These are phyloP conservation scores for Lasiosphaeriaceae sp. DNA, from an alignment of 495 filamentous ascomycete genomes.

Conservation along the genomic window DNA sequence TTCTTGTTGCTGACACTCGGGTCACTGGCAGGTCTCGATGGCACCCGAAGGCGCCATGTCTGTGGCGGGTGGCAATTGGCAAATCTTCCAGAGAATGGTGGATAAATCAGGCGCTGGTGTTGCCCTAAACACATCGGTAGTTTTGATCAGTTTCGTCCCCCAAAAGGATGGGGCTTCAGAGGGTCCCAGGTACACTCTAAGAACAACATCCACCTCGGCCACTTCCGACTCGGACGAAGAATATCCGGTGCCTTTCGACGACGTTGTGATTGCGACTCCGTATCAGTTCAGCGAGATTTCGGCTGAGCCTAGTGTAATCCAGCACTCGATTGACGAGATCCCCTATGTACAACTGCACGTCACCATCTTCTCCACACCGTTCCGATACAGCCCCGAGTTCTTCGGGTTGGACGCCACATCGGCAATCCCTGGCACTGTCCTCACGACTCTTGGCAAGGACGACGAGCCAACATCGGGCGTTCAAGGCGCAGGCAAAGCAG, in stretches of 20 bases:
- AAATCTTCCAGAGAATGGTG: conserved; percentile 83
- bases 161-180: conserved; percentile 9
- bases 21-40: conserved; percentile 59
- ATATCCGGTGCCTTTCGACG: conserved; percentile 59
- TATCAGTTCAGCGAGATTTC: conserved; percentile 65
- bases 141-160: conserved; percentile 48
- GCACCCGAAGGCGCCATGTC: conserved; percentile 78
- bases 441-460: conserved; percentile 73
- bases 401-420: conserved; percentile 59
- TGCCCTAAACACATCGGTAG: conserved; percentile 67
- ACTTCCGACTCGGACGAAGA: conserved; percentile 13
- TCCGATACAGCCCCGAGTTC: conserved; percentile 57
- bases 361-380: conserved; percentile 79
- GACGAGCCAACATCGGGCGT: conserved; percentile 45
- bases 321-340: conserved; percentile 60
- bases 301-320: conserved; percentile 36
- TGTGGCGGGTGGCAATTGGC: conserved; percentile 88
- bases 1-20: conserved; percentile 10
- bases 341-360: conserved; percentile 83
- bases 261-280: conserved; percentile 75
- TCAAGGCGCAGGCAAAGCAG: conserved; percentile 60
- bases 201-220: conserved; percentile 32
- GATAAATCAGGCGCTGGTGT: conserved; percentile 57
- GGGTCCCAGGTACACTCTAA: conserved; percentile 50
- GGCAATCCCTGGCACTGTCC: conserved; percentile 62